These are phyloP conservation scores for Aspergillus fischeri DNA, from an alignment of 2,329 filamentous ascomycete species.

Conservation along the genomic window DNA sequence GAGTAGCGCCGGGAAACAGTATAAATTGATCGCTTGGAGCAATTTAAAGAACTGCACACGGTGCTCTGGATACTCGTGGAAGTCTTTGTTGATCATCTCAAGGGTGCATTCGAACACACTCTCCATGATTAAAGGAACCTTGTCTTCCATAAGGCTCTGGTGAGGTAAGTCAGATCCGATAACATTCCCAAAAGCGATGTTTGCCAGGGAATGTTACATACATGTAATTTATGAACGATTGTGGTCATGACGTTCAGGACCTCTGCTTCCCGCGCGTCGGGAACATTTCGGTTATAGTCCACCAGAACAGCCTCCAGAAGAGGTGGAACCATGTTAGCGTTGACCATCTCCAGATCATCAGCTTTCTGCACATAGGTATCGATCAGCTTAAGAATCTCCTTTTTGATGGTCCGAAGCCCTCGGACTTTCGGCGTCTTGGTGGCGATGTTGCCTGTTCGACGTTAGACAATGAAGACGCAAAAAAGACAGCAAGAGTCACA, in stretches of 20 bases:
- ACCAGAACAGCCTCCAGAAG: constrained; percentile 88
- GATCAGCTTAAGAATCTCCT: constrained; percentile 97
- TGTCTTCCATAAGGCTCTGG: constrained; percentile 93
- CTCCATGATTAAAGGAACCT: constrained; percentile 96
- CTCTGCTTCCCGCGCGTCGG: constrained; percentile 91
- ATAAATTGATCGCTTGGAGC: constrained; percentile 88
- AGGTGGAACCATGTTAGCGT: constrained; percentile 90
- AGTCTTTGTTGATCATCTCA: constrained; percentile 99
- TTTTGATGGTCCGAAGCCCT: constrained; percentile 95
- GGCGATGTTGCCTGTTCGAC: constrained; percentile 68
- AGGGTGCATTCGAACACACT: constrained; percentile 97
- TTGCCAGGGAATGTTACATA: constrained; percentile 51
- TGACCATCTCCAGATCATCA: constrained; percentile 90
- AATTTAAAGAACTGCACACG: constrained; percentile 99
- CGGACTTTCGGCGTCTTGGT: constrained; percentile 97
- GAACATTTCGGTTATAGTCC: constrained; percentile 96
- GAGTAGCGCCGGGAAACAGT: constrained; percentile 91
- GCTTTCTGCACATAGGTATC: constrained; percentile 98
- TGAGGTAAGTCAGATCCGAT: constrained; percentile 26
- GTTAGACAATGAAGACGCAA: constrained; percentile 12
- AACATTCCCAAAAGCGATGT: constrained; percentile 20
- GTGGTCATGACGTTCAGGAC: constrained; percentile 97
- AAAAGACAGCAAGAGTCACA: not conserved
- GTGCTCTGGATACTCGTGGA: constrained; percentile 97
- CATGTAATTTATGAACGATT: constrained; percentile 92